Evolutionary conservation across 371 early-diverging fungal species (phyloP).

Genomic region (Coemansia sp.): DNA sequence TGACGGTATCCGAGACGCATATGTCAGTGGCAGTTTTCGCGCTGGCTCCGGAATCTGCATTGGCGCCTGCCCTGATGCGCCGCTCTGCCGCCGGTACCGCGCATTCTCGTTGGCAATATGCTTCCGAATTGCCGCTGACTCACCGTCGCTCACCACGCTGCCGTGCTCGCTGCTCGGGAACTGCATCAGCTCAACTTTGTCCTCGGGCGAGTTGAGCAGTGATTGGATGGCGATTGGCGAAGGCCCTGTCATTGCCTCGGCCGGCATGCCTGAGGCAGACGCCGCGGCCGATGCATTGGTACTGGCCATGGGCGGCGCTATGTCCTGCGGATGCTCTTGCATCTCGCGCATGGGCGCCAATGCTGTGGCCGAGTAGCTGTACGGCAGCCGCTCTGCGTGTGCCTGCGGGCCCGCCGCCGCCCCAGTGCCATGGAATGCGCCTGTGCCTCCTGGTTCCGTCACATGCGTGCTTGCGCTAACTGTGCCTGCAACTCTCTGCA

Average conservation of each 20-base stretch:
- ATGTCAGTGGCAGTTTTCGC: not conserved
- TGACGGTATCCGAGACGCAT: slow-evolving; percentile 8
- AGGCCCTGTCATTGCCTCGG: not conserved
- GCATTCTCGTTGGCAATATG: slow-evolving; percentile 49
- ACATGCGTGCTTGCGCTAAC: slow-evolving; percentile 14
- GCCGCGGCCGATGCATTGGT: not conserved
- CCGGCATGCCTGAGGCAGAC: not conserved
- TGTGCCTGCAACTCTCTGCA: slow-evolving; percentile 2
- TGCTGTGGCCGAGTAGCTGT: slow-evolving; percentile 9
- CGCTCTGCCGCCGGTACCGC: slow-evolving; percentile 42
- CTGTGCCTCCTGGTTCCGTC: slow-evolving; percentile 22
- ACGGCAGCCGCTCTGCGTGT: slow-evolving; percentile 1
- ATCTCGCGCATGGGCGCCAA: slow-evolving; percentile 35
- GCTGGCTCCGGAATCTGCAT: slow-evolving; percentile 10
- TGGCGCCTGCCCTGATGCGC: slow-evolving; percentile 24
- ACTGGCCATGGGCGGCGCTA: slow-evolving; percentile 7
- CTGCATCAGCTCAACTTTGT: not conserved
- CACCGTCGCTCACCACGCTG: not conserved
- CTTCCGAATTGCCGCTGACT: slow-evolving; percentile 34
- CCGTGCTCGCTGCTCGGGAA: slow-evolving; percentile 4
- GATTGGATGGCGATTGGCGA: slow-evolving; percentile 45
- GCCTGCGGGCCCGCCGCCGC: slow-evolving; percentile 1
- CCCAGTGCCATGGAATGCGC: slow-evolving; percentile 7
- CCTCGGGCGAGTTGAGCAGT: slow-evolving; percentile 42
- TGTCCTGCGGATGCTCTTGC: slow-evolving; percentile 37